Conservation (phyloP, 805 yeast genomes). For the Candida pini region DNA sequence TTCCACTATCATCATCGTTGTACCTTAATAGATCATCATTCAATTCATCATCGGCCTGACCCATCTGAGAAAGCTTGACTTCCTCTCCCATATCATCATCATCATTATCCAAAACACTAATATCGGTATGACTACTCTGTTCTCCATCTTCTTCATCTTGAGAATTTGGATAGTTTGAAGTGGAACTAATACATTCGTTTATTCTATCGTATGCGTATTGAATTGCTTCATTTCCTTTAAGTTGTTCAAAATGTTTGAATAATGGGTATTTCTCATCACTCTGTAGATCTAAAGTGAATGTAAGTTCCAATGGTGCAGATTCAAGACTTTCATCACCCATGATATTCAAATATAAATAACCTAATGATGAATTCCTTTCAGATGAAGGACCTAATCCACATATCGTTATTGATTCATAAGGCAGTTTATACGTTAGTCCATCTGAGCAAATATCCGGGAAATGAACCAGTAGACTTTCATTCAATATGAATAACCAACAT, state of each 20-base stretch:
- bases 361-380: too few species aligned
- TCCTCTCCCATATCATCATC: slow-evolving; percentile 23
- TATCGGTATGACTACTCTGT: slow-evolving; percentile 2
- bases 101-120: slow-evolving; percentile 1
- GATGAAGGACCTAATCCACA: too few species aligned
- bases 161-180: slow-evolving; percentile 12
- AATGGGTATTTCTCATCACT: slow-evolving; percentile 16
- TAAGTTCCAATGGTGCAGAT: slow-evolving; percentile 10
- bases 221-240: slow-evolving; percentile 14
- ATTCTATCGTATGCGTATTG: slow-evolving; percentile 14
- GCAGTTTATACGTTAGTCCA: too few species aligned
- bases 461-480: slow-evolving; percentile 16
- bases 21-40: slow-evolving; percentile 13
- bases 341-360: slow-evolving; percentile 7
- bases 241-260: slow-evolving; percentile 14
- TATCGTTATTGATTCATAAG: too few species aligned
- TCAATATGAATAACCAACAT: slow-evolving; percentile 23
- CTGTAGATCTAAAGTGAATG: too few species aligned
- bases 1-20: slow-evolving; percentile 17
- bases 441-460: slow-evolving; percentile 12
- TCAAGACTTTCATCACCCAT: slow-evolving; percentile 2
- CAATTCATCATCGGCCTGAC: slow-evolving; percentile 26
- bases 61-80: slow-evolving; percentile 18
- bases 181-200: slow-evolving; percentile 17
- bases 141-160: slow-evolving; percentile 11